phyloP scores from a whole-genome alignment of 441 rosid genomes.

The Croton laevigatus region DNA sequence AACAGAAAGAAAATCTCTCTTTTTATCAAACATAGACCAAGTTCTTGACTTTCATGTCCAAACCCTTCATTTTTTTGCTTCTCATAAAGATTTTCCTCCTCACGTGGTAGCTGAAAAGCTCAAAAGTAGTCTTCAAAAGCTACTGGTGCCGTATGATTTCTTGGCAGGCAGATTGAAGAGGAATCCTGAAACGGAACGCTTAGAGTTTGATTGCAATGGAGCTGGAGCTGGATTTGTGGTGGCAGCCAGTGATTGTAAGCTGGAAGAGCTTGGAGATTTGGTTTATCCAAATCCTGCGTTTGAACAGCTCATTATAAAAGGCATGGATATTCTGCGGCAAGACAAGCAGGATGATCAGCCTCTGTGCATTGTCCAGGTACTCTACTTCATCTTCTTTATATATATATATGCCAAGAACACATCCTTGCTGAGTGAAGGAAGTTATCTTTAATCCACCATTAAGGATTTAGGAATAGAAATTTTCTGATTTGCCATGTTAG shows the following conservation, averaged over 20 bases:
- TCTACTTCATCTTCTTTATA: too few relatives aligned
- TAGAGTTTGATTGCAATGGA: slow-evolving; percentile 63
- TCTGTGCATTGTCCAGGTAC: slow-evolving; percentile 62
- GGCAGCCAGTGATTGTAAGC: slow-evolving; percentile 43
- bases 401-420: slow-evolving; percentile 8
- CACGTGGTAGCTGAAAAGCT: slow-evolving; percentile 42
- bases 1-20: slow-evolving; percentile 43
- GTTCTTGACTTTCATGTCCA: slow-evolving; percentile 68
- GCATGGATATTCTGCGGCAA: slow-evolving; percentile 18
- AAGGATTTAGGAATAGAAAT: too few relatives aligned
- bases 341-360: slow-evolving; percentile 51
- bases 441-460: too few relatives aligned
- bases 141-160: slow-evolving; percentile 54
- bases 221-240: slow-evolving; percentile 57
- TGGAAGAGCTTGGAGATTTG: slow-evolving; percentile 71
- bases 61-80: slow-evolving; percentile 68
- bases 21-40: slow-evolving; percentile 76
- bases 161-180: slow-evolving; percentile 57
- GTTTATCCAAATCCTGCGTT: slow-evolving; percentile 81
- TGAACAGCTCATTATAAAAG: slow-evolving; percentile 38
- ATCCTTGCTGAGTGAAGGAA: too few relatives aligned
- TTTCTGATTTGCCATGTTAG: too few relatives aligned
- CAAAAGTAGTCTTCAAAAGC: slow-evolving; percentile 31
- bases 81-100: slow-evolving; percentile 45
- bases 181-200: slow-evolving; percentile 42